Evolutionary conservation across 176 grass and related monocot species (phyloP), one percentile per base, ranked within the genome.

Genomic region (Oryza brachyantha): DNA sequence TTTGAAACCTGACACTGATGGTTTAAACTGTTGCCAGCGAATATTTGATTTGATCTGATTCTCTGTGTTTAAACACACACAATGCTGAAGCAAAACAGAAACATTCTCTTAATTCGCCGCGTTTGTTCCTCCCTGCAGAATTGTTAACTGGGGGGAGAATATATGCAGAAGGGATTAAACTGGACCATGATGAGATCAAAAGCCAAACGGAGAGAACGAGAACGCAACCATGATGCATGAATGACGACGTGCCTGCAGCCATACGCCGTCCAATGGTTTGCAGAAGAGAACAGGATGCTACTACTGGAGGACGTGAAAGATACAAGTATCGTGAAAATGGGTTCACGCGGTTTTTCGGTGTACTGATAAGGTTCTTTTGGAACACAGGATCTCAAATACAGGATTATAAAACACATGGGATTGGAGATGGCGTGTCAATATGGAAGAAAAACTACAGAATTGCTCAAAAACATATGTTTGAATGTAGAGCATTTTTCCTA

Each of bases 241-340:
- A 0, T 62, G 40, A 54, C 5, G 40, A 54, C 5, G 38, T n/a
- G 7, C 28, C 68, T 46, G 40, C 21, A 28, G 50, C 41, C 59
- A 64, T 64, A 42, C 25, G 25, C 74, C 35, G 2, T 24, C 59
- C 68, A 73, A 17, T 85, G 67, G 75, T 32, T 55, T 72, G 35
- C 41, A 64, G 75, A 61, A 72, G 55, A 62, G 67, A 85, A 85
- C 59, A 66, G 9, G 83, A 73, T 79, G 68, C 83, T 66, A n/a
- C 58, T 26, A 11, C 25, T 25, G 71, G 32, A n/a, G n/a, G n/a
- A n/a, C n/a, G n/a, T n/a, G n/a, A n/a, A n/a, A n/a, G n/a, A n/a
- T n/a, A n/a, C n/a, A n/a, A n/a, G n/a, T n/a, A n/a, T n/a, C n/a
- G n/a, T n/a, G n/a, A n/a, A n/a, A n/a, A n/a, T n/a, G n/a, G n/a